phyloP scores from a whole-genome alignment of 441 rosid genomes.

The Adansonia madagascariensis region DNA sequence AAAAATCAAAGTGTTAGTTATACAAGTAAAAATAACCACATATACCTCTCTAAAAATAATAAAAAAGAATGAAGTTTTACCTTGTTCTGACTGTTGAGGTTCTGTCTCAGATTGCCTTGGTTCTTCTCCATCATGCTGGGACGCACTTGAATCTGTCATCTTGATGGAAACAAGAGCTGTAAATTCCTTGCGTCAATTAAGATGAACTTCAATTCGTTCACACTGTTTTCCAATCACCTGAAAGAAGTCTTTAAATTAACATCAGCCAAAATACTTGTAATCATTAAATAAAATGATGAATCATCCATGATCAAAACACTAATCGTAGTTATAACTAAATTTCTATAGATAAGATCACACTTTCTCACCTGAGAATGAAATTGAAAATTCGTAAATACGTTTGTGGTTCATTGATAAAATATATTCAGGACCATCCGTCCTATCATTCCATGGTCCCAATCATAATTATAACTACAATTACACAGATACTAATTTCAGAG shows the following conservation, averaged over 20 bases:
- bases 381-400: too few species aligned
- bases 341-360: neutral
- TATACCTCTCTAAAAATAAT: neutral
- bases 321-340: neutral
- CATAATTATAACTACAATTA: too few species aligned
- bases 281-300: neutral
- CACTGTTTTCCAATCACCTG: neutral
- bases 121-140: constrained; percentile 32
- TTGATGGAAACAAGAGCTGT: neutral
- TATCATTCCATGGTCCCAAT: too few species aligned
- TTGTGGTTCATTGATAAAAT: too few species aligned
- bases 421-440: too few species aligned
- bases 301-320: neutral
- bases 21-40: neutral
- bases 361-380: neutral
- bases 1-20: neutral
- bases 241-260: neutral
- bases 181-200: neutral
- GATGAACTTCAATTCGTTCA: neutral
- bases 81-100: constrained; percentile 43
- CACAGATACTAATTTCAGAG: too few species aligned
- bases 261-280: neutral
- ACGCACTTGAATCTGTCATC: constrained; percentile 55
- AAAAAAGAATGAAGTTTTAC: constrained; percentile 25
- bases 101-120: constrained; percentile 36